Evolutionary conservation across 2,329 filamentous ascomycete genomes (phyloP), one percentile per base, ranked within the genome.

Genomic region (Apiospora arundinis): DNA sequence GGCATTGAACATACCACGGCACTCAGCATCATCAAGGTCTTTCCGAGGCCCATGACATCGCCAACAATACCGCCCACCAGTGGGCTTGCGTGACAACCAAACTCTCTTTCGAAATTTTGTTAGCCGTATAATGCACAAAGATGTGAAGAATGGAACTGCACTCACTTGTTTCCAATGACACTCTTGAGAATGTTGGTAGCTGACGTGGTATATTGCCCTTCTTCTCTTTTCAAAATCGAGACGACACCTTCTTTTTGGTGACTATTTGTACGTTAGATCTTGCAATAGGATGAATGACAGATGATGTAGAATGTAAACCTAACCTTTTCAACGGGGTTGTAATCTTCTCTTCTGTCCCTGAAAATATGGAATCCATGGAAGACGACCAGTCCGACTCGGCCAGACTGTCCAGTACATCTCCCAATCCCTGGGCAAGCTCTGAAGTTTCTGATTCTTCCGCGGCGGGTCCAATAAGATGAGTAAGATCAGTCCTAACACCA

Each of bases 381-480:
- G 49, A 56, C 5, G 49, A 56, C 25, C 12, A 56, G 1, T 56
- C 49, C 7, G 49, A 32, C 25, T 56, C 49, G 4, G 14, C 25
- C 1, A 56, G 49, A 23, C 25, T 32, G 12, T 56, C 7, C 49
- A 56, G 8, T 8, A 56, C 49, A 32, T 18, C 7, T 9, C 5
- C 25, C 14, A 32, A 32, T 1, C 49, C 49, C 14, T 56, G 25
- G 2, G 49, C 2, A 56, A 56, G 25, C 25, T 56, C 49, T 14
- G 4, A 28, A 42, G 23, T 14, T 1, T 23, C 60, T 23, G 40
- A 9, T 0, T 44, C 60, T 2, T 66, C 14, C 21, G 8, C 46
- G 18, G 18, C 21, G 6, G 69, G 71, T 18, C 70, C 71, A 28
- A 74, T 70, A 4, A 74, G 70, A n/a, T 72, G 67, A 12, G 68